Percentiles rank a stretch among this genome's conserved stretches.
phyloP scores from a whole-genome alignment of 306 rosid genomes.

The Vigna mungo region DNA sequence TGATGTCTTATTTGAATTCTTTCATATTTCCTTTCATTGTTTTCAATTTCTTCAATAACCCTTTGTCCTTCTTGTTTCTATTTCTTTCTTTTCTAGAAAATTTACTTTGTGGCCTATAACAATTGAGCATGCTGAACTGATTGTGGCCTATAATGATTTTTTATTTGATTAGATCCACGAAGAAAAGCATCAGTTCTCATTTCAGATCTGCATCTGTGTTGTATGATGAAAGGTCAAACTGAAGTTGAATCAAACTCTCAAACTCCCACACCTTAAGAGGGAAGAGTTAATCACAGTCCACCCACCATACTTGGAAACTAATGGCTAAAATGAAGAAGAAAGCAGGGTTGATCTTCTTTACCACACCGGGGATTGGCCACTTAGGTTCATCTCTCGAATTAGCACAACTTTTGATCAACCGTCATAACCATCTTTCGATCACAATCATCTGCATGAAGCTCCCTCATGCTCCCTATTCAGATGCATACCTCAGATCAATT shows the following conservation, averaged over 20 bases:
- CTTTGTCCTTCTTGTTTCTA: background rate
- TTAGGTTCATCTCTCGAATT: conserved; percentile 56
- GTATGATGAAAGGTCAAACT: background rate
- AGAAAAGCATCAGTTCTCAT: background rate
- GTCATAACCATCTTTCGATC: conserved; percentile 46
- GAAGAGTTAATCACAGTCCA: background rate
- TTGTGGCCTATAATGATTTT: background rate
- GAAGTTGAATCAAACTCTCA: background rate
- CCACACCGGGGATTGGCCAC: conserved; percentile 62
- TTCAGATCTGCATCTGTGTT: background rate
- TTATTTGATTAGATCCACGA: background rate
- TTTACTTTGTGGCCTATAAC: background rate
- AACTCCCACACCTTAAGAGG: background rate
- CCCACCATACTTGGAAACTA: background rate
- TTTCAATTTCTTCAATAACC: background rate
- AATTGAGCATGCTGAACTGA: background rate
- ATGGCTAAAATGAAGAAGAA: conserved; percentile 37
- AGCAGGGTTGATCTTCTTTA: conserved; percentile 58
- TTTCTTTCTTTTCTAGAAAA: background rate
- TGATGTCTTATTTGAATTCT: background rate
- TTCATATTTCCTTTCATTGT: background rate
- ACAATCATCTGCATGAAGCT: conserved; percentile 55
- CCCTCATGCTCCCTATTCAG: conserved; percentile 34
- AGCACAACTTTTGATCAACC: conserved; percentile 51
- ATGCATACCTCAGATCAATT: conserved; percentile 52